Evolutionary conservation across 805 yeast species (phyloP), one percentile per base, ranked within the genome.

Genomic region (Wilhelminamyces savonicus): DNA sequence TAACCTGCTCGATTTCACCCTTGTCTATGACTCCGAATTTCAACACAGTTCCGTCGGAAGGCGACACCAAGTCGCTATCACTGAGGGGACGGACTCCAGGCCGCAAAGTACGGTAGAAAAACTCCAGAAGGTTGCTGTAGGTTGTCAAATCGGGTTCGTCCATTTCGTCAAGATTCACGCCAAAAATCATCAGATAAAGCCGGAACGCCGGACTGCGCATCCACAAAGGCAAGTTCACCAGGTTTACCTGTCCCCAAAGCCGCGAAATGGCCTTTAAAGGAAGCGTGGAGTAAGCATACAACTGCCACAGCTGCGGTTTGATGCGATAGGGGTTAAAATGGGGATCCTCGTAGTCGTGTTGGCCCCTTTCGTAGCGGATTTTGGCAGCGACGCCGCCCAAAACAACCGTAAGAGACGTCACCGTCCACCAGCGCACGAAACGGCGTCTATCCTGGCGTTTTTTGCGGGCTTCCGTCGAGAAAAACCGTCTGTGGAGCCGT

Each of bases 1-100:
- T 92, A 23, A 92, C 97, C 56, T 90, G 97, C 55, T 92, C 97
- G 36, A 92, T 86, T 42, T 82, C 84, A 20, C 95, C 95, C 43
- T 81, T 71, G 30, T 75, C 76, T 23, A 84, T 75, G 18, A 74
- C 65, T 15, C 99, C 99, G 35, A 85, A 72, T 45, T 85, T 88
- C 35, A 92, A 62, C 12, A 92, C 81, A 40, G 74, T 79, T 14
- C 99, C 99, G 57, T 92, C 99, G 34, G 95, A 78, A 3, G 99
- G 99, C 21, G 92, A 79, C 7, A 80, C 92, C 29, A 92, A 57
- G 31, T 77, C 73, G 2, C 78, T 62, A 12, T 70, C 69, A n/a
- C 64, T 60, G 16, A 92, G 58, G 2, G 95, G 94, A 40, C 98
- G 72, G 1, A 71, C 76, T 17, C 82, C 94, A 0, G 87, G 83